A percentile compares a stretch with the other conserved stretches of the same genome.
These are phyloP conservation scores for Pezicula carpinea DNA, from an alignment of 2,329 filamentous ascomycete genomes.

Conservation along the genomic window DNA sequence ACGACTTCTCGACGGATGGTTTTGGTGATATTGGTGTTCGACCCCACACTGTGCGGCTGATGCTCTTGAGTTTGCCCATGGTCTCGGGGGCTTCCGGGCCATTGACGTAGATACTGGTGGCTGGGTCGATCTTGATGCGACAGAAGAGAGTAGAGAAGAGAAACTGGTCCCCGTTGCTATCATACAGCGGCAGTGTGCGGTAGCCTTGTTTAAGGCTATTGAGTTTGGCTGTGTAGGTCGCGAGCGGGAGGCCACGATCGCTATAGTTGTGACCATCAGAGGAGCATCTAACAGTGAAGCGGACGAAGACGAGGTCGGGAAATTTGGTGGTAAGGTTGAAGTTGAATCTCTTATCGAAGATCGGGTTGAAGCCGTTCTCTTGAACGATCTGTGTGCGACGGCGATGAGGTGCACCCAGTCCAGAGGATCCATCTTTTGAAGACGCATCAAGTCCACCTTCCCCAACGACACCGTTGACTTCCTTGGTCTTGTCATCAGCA, in stretches of 20 bases:
- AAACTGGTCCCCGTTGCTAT: conserved; percentile 86
- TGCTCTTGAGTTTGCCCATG: conserved; percentile 50
- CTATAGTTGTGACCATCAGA: conserved; percentile 68
- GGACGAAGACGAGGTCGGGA: conserved; percentile 87
- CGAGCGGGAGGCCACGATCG: conserved; percentile 61
- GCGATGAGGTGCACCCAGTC: conserved; percentile 68
- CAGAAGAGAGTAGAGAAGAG: conserved; percentile 94
- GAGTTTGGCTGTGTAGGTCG: conserved; percentile 90
- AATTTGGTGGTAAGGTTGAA: conserved; percentile 90
- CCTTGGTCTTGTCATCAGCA: conserved; percentile 89
- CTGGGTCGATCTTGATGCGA: conserved; percentile 65
- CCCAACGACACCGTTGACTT: conserved; percentile 66
- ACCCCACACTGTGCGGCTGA: conserved; percentile 54
- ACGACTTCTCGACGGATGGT: conserved; percentile 6
- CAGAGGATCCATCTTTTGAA: conserved; percentile 58
- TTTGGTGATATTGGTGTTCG: conserved; percentile 32
- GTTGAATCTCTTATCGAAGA: conserved; percentile 74
- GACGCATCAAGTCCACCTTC: conserved; percentile 63
- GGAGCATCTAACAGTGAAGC: conserved; percentile 87
- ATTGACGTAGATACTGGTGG: conserved; percentile 53
- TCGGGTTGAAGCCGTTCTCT: conserved; percentile 90
- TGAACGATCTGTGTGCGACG: conserved; percentile 75
- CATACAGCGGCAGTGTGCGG: conserved; percentile 84
- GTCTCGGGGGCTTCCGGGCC: conserved; percentile 38
- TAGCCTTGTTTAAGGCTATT: conserved; percentile 86